Evolutionary conservation across 2,329 filamentous ascomycete genomes (phyloP).

Genomic region (Aquanectria penicillioides): DNA sequence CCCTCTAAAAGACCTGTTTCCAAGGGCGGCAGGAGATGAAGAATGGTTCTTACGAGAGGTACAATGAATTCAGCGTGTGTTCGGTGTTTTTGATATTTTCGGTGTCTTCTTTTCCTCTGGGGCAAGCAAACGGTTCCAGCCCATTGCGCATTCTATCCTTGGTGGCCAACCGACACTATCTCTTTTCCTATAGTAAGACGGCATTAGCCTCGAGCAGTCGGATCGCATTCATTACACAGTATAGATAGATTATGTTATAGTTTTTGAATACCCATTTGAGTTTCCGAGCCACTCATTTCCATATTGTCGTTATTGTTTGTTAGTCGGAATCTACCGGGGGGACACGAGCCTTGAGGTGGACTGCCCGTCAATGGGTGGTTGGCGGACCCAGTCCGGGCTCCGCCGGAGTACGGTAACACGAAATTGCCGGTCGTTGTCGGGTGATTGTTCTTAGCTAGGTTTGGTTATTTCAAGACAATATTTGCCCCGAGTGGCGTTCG

Average conservation of each 20-base stretch:
- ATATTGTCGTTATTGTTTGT: too few species aligned
- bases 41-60: too few species aligned
- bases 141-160: neutral
- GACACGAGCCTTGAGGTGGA: neutral
- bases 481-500: too few species aligned
- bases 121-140: constrained; percentile 5
- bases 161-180: neutral
- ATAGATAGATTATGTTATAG: constrained; percentile 9
- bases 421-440: neutral
- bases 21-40: constrained; percentile 17
- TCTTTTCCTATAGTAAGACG: neutral
- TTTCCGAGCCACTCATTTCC: neutral
- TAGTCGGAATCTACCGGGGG: neutral
- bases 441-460: too few species aligned
- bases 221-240: constrained; percentile 6
- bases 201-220: neutral
- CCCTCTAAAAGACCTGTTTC: neutral
- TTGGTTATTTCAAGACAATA: too few species aligned
- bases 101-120: neutral
- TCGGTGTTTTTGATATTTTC: neutral
- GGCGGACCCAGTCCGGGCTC: constrained; percentile 5
- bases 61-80: neutral
- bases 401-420: constrained; percentile 13
- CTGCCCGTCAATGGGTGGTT: constrained; percentile 4
- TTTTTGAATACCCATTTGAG: constrained; percentile 19